These are phyloP conservation scores for Colletotrichum lindemuthianum DNA, from an alignment of 2,329 filamentous ascomycete species.

Conservation along the genomic window DNA sequence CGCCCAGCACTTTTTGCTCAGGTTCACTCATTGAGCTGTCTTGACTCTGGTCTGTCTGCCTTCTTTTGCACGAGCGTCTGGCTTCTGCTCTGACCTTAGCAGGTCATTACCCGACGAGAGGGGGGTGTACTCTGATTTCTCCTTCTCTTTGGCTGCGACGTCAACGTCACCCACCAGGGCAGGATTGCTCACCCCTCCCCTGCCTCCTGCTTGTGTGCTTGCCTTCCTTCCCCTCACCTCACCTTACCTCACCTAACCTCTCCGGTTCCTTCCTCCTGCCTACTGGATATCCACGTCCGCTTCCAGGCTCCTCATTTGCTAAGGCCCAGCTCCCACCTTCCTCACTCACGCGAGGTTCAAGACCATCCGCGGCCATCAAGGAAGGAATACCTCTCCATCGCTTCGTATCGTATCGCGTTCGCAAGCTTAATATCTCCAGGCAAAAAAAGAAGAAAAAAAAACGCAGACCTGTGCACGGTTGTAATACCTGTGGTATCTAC, in stretches of 20 bases:
- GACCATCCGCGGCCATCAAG: too few species aligned
- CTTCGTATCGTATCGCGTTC: too few species aligned
- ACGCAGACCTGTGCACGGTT: too few species aligned
- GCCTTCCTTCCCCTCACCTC: neutral
- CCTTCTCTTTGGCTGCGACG: slow-evolving; percentile 21
- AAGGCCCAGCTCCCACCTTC: neutral
- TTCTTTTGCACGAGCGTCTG: slow-evolving; percentile 22
- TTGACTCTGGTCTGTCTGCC: slow-evolving; percentile 10
- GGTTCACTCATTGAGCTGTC: neutral
- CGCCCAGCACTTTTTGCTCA: too few species aligned
- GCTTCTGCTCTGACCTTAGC: neutral
- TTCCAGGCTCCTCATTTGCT: neutral
- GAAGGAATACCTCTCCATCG: too few species aligned
- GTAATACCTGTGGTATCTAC: too few species aligned
- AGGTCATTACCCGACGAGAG: neutral
- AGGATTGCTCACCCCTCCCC: slow-evolving; percentile 1
- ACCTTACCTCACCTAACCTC: neutral
- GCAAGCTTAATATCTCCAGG: too few species aligned
- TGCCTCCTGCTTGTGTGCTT: too few species aligned
- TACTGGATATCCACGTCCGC: neutral
- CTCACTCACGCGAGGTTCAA: neutral
- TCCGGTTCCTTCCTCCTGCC: slow-evolving; percentile 9
- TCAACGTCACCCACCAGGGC: slow-evolving; percentile 22
- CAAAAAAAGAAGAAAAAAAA: too few species aligned
- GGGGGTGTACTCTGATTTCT: slow-evolving; percentile 21